Base-by-base conservation (phyloP, 2,329 filamentous ascomycete species). In the Apiospora koreana region DNA sequence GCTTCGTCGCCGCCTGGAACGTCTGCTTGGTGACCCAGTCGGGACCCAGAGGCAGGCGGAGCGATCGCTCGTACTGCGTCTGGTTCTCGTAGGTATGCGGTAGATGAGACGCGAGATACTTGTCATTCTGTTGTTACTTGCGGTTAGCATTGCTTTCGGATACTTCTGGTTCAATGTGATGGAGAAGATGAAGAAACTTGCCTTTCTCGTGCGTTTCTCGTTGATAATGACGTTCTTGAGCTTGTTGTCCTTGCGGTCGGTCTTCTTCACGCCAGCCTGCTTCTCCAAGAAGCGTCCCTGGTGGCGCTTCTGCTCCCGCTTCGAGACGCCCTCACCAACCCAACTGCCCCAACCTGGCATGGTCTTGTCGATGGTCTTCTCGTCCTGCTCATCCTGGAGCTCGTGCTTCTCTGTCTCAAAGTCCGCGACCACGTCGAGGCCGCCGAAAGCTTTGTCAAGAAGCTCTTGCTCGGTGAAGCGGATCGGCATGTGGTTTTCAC, bases 21-120 rank as follows among this genome's bases (percentile, higher is more conserved):
- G 93, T 94, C 84, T 94, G 91, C 88, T 97, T 98, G n/a, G 95
- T 98, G 75, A 91, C 91, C 95, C 95, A 99, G 82, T 99, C 95
- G 21, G 93, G 94, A 1, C 96, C 96, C 72, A 98, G 89, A 1
- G 96, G 96, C 74, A 98, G 83, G 58, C 95, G 87, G 71, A 98
- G 84, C 73, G 92, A 93, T 67, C 95, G 86, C 85, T 99, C 96
- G 82, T 98, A 98, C 85, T 98, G 94, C 78, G 93, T 88, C 75
- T 87, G 88, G 38, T 88, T 94, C 85, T 98, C 95, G 81, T 94
- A 98, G n/a, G 91, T 91, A 82, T 97, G 93, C 67, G 96, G 96
- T 67, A 99, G 85, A 76, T 90, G 89, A 10, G 91, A 90, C 23
- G 96, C 95, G 76, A 97, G 87, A 78, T 97, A 98, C 79, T 94